Percentiles rank a stretch among this genome's conserved stretches.
Conservation (phyloP, 2,329 filamentous ascomycete genomes). For the Zalaria sp. region DNA sequence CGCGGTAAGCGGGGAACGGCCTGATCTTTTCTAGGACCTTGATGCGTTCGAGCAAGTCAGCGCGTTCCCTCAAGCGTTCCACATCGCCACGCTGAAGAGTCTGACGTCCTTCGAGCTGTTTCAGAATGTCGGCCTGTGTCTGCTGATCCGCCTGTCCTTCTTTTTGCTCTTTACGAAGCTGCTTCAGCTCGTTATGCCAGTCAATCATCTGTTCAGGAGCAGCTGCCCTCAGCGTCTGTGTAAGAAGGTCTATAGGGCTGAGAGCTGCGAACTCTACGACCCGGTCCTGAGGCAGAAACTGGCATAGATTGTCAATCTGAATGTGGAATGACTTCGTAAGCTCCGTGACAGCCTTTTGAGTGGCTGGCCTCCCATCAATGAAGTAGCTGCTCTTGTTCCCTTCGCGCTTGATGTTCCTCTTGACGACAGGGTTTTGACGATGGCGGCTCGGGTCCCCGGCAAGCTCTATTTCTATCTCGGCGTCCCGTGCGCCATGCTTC, state of each 20-base stretch:
- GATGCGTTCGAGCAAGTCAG: slow-evolving; percentile 50
- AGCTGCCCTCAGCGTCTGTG: slow-evolving; percentile 77
- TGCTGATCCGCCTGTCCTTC: slow-evolving; percentile 32
- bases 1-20: slow-evolving; percentile 51
- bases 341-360: slow-evolving; percentile 49
- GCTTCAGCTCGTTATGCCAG: slow-evolving; percentile 64
- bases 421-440: slow-evolving; percentile 56
- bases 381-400: slow-evolving; percentile 59
- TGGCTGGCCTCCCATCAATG: slow-evolving; percentile 51
- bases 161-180: slow-evolving; percentile 56
- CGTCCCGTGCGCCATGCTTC: slow-evolving; percentile 69
- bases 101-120: slow-evolving; percentile 59
- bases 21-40: slow-evolving; percentile 50
- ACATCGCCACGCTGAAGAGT: slow-evolving; percentile 65
- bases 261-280: slow-evolving; percentile 87
- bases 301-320: slow-evolving; percentile 94
- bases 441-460: slow-evolving; percentile 44
- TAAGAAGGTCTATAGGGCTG: slow-evolving; percentile 65
- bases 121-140: slow-evolving; percentile 36
- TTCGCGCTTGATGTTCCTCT: slow-evolving; percentile 63
- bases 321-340: slow-evolving; percentile 65
- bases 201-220: slow-evolving; percentile 67
- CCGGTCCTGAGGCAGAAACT: slow-evolving; percentile 91
- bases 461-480: slow-evolving; percentile 82
- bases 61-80: slow-evolving; percentile 64